Evolutionary conservation across 2,329 filamentous ascomycete genomes (phyloP), one percentile per base, ranked within the genome.

Genomic region (Botrytis squamosa): DNA sequence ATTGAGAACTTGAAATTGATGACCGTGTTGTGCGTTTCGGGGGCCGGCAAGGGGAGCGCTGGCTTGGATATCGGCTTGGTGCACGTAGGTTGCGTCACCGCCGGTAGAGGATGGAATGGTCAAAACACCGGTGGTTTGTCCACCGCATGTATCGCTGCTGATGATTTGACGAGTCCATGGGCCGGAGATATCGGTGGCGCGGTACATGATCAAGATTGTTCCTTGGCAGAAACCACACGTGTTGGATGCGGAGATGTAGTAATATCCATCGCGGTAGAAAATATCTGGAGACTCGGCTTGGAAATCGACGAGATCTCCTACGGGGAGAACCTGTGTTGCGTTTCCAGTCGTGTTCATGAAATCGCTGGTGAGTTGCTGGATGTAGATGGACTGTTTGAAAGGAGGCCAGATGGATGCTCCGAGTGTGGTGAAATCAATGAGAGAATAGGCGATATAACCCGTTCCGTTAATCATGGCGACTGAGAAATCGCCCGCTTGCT

Each of bases 151-250:
- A 72, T 79, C 76, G 3, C 59, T 55, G 55, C 75, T 76, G 59
- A 79, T 77, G 10, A 77, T 78, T 64, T 79, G 76, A 9, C 77
- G 73, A 38, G 33, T 70, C 77, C 77, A 79, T 4, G 77, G 76
- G 10, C 77, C 76, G 9, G 73, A 55, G 18, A 78, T 71, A 1
- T 55, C 62, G 29, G 74, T 75, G 16, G 75, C 75, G 29, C 75
- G 75, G 52, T 78, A 79, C 44, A 78, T 73, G 42, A 79, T 55
- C 2, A 79, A 66, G 10, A 78, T 29, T 5, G 77, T 79, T 12
- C 75, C 76, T 12, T 75, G 76, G 52, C 78, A 79, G 71, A 77
- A 79, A 16, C 77, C 77, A 55, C 77, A 79, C 2, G 77, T 79
- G 52, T 79, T 78, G 2, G 77, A 78, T 4, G 77, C 76, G 3